These are phyloP conservation scores for Thymus quinquecostatus DNA, from an alignment of 257 asterid species.

Conservation along the genomic window DNA sequence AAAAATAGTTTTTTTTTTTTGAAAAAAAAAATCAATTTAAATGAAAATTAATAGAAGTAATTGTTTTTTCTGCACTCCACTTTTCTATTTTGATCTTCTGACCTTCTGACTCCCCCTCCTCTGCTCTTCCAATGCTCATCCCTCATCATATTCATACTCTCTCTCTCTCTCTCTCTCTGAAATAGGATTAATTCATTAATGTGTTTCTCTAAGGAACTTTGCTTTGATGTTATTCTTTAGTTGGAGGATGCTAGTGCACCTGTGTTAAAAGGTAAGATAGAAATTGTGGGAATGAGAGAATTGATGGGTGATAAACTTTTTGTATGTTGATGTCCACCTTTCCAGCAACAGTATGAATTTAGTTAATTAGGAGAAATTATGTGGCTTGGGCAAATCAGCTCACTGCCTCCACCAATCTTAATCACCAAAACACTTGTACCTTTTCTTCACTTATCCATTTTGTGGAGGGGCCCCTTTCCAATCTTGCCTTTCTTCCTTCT, in stretches of 20 bases:
- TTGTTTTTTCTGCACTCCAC: not conserved
- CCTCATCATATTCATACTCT: not conserved
- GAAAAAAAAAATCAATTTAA: too few species aligned
- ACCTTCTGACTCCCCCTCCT: conserved; percentile 29
- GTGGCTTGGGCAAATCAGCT: conserved; percentile 24
- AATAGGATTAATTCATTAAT: too few species aligned
- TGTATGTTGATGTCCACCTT: conserved; percentile 52
- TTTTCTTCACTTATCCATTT: conserved; percentile 16
- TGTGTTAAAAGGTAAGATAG: not conserved
- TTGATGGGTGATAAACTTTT: conserved; percentile 48
- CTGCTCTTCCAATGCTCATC: conserved; percentile 39
- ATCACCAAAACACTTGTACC: conserved; percentile 16
- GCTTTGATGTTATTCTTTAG: not conserved
- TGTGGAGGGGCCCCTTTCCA: not conserved
- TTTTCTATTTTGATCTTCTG: too few species aligned
- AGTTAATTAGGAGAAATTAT: conserved; percentile 38
- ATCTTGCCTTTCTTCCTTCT: not conserved
- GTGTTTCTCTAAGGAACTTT: too few species aligned
- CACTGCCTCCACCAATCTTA: conserved; percentile 34
- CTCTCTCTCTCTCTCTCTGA: not conserved
- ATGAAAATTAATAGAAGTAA: too few species aligned
- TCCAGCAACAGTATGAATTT: conserved; percentile 46
- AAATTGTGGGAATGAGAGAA: conserved; percentile 27
- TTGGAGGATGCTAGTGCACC: too few species aligned
- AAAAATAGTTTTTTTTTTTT: too few species aligned